Evolutionary conservation across 257 asterid species (phyloP).

Genomic region (Henckelia pumila): DNA sequence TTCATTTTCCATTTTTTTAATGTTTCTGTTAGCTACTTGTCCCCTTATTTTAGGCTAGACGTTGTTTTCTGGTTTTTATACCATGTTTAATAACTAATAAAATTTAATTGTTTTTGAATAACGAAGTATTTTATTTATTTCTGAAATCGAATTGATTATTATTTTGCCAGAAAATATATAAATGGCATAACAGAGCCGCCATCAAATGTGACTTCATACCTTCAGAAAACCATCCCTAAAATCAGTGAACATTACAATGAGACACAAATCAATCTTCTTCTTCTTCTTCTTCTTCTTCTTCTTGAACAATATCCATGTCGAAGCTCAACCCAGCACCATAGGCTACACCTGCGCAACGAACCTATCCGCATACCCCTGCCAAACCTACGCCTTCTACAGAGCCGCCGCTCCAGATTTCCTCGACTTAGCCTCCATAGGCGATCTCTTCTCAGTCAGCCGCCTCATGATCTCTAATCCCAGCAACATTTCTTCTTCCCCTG

Average conservation of each 20-base stretch:
- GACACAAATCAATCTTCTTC: conserved; percentile 22
- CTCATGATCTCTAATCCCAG: conserved; percentile 62
- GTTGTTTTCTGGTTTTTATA: too few species aligned
- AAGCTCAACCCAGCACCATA: conserved; percentile 51
- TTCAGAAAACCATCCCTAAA: too few species aligned
- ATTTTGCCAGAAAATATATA: too few species aligned
- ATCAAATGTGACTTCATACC: too few species aligned
- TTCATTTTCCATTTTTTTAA: too few species aligned
- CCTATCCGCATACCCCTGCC: conserved; percentile 51
- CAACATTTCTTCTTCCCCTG: conserved; percentile 53
- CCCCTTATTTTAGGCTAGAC: too few species aligned
- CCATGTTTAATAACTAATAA: too few species aligned
- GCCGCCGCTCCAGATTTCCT: conserved; percentile 55
- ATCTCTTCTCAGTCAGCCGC: conserved; percentile 79
- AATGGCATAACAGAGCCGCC: too few species aligned
- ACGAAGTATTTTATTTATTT: too few species aligned
- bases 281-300: conserved; percentile 25
- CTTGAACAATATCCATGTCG: conserved; percentile 28
- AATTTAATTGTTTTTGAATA: too few species aligned
- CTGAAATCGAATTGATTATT: too few species aligned
- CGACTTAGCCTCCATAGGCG: conserved; percentile 74
- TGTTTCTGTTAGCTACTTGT: too few species aligned
- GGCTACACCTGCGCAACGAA: conserved; percentile 63
- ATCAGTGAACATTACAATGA: conserved; percentile 3
- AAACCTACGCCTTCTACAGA: conserved; percentile 67